Evolutionary conservation across 495 filamentous ascomycete species (phyloP).

Genomic region (Glonium stellatum): DNA sequence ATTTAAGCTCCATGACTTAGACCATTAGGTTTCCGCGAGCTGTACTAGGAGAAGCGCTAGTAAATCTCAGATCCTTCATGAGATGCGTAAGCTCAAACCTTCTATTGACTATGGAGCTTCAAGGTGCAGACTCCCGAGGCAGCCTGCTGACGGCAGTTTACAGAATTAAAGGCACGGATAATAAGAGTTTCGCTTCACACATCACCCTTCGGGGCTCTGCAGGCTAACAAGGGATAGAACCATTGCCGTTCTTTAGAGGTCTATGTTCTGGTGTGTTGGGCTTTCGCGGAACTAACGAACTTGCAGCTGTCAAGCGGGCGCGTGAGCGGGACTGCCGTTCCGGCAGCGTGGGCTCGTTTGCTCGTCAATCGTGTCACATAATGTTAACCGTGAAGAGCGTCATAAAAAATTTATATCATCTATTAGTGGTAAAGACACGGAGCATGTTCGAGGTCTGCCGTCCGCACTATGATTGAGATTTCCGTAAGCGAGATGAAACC

Average conservation of each 20-base stretch:
- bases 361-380: not conserved
- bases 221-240: not conserved
- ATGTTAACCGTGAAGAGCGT: not conserved
- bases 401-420: too few species aligned
- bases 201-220: not conserved
- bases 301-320: not conserved
- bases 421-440: too few species aligned
- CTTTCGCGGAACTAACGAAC: too few species aligned
- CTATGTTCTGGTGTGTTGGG: too few species aligned
- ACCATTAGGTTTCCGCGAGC: too few species aligned
- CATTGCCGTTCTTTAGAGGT: not conserved
- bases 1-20: too few species aligned
- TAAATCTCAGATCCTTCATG: too few species aligned
- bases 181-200: not conserved
- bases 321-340: not conserved
- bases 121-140: too few species aligned
- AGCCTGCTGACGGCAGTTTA: not conserved
- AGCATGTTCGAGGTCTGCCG: too few species aligned
- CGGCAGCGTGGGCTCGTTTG: not conserved
- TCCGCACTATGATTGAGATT: not conserved
- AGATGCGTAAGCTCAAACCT: not conserved
- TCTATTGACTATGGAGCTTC: not conserved
- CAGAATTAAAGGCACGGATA: not conserved
- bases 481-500: not conserved
- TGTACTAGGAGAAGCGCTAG: too few species aligned